Conservation (phyloP, 768 basidiomycete genomes). For the Tremella mesenterica region DNA sequence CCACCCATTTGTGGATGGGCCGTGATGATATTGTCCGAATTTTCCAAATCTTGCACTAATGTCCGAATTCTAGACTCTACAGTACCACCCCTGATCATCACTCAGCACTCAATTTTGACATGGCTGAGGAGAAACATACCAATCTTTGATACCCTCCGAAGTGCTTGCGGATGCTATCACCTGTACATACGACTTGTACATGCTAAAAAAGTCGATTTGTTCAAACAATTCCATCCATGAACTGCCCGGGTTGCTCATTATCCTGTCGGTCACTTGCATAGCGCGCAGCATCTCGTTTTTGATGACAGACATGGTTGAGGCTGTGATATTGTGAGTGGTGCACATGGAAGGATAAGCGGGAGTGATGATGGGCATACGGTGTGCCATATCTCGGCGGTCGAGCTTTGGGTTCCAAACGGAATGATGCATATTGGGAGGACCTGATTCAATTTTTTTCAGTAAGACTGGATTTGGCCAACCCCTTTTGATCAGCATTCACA, state of each 20-base stretch:
- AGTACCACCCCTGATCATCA: slow-evolving; percentile 66
- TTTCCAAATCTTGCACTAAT: slow-evolving; percentile 95
- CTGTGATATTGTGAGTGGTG: slow-evolving; percentile 93
- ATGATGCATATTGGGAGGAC: slow-evolving; percentile 71
- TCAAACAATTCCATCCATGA: slow-evolving; percentile 86
- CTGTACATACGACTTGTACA: slow-evolving; percentile 92
- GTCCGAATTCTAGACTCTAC: slow-evolving; percentile 94
- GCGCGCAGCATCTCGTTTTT: slow-evolving; percentile 92
- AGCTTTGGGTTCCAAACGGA: slow-evolving; percentile 87
- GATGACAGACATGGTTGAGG: slow-evolving; percentile 91
- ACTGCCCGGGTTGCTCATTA: slow-evolving; percentile 67
- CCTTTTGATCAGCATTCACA: slow-evolving; percentile 50
- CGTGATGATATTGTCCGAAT: slow-evolving; percentile 77
- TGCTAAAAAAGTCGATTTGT: slow-evolving; percentile 94
- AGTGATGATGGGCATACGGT: slow-evolving; percentile 98
- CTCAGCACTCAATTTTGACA: neutral
- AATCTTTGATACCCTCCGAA: slow-evolving; percentile 80
- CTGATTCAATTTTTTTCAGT: slow-evolving; percentile 91
- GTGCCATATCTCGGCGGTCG: slow-evolving; percentile 49
- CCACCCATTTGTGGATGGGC: slow-evolving; percentile 95
- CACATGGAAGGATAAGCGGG: slow-evolving; percentile 99
- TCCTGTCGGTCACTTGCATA: slow-evolving; percentile 84
- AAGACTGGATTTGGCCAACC: slow-evolving; percentile 98
- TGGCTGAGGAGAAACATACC: slow-evolving; percentile 51
- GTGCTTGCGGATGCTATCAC: slow-evolving; percentile 83